Conservation (phyloP, 768 basidiomycete species). For the Vararia minispora region DNA sequence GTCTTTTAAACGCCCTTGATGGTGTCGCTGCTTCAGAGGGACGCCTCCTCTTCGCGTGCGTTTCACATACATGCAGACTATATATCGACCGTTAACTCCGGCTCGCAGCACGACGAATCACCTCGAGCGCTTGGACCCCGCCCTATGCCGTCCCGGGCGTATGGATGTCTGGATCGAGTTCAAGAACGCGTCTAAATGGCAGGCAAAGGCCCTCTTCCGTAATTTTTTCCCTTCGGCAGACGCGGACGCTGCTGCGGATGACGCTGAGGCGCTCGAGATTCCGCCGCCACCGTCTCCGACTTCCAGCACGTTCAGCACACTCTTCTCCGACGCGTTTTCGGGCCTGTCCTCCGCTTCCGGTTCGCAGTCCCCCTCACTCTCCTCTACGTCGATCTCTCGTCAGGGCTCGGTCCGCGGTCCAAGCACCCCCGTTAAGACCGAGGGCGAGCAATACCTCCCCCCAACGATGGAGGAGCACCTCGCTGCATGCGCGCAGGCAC, state of each 20-base stretch:
- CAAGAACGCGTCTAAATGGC: conserved; percentile 75
- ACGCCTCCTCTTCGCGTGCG: conserved; percentile 80
- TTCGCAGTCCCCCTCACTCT: conserved; percentile 20
- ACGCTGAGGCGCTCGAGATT: conserved; percentile 37
- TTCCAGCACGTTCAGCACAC: conserved; percentile 33
- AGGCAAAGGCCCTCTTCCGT: conserved; percentile 77
- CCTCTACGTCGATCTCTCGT: conserved; percentile 13
- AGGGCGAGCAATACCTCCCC: conserved; percentile 43
- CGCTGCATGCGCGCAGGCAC: conserved; percentile 44
- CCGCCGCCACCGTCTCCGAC: conserved; percentile 27
- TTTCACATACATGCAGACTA: conserved; percentile 13
- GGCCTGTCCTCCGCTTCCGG: conserved; percentile 25
- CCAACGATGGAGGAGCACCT: conserved; percentile 55
- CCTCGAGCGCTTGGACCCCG: conserved; percentile 82
- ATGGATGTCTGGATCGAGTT: conserved; percentile 94
- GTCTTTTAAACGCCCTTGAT: conserved; percentile 75
- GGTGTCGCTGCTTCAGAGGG: conserved; percentile 84
- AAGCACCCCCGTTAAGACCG: conserved; percentile 17
- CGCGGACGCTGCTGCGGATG: conserved; percentile 29
- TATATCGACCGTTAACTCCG: conserved; percentile 1
- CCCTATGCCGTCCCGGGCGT: conserved; percentile 82
- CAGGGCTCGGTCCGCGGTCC: conserved; percentile 11
- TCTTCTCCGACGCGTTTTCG: conserved; percentile 35
- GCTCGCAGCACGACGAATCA: conserved; percentile 72
- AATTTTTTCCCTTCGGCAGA: conserved; percentile 84